Evolutionary conservation across 352 stramenopile species (phyloP), one percentile per base, ranked within the genome.

Genomic region (Phytophthora colocasiae): DNA sequence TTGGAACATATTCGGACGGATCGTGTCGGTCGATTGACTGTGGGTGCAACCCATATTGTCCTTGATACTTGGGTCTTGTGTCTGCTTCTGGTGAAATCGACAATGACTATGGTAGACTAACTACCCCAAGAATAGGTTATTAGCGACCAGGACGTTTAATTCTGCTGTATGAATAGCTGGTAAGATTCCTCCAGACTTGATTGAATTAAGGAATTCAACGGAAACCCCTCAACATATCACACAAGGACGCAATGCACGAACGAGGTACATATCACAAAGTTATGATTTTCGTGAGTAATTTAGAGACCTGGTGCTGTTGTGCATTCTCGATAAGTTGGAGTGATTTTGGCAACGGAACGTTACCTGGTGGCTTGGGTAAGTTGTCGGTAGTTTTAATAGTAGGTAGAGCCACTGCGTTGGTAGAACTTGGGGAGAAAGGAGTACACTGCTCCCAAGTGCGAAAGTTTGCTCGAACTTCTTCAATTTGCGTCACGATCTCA

Each of bases 1-100:
- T 65, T 92, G 84, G 58, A 94, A 94, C 40, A 90, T 62, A 56
- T 94, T 90, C 9, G 82, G 83, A 3, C 77, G 77, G 15, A 76
- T 78, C 9, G 62, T 34, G 11, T 89, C 82, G 17, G 65, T 58
- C 6, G 85, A 92, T 38, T 89, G 63, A 50, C 85, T 77, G 26
- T 89, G 63, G 47, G 87, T 77, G 71, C 83, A 93, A 32, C 85
- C 85, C 85, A 93, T 93, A 31, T 8, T 22, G n/a, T 10, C n/a
- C 14, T 57, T 51, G 26, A 34, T 34, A 34, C 29, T 34, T 31
- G 27, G 27, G 22, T 34, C 29, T 34, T 34, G 29, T 34, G 29
- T 34, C 29, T 34, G 29, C 27, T 34, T 32, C 15, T 47, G 22
- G 9, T 19, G 44, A 50, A 50, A 32, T 50, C 40, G 52, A 55